phyloP scores from a whole-genome alignment of 2,329 filamentous ascomycete genomes.

The Aspergillus clavatus region DNA sequence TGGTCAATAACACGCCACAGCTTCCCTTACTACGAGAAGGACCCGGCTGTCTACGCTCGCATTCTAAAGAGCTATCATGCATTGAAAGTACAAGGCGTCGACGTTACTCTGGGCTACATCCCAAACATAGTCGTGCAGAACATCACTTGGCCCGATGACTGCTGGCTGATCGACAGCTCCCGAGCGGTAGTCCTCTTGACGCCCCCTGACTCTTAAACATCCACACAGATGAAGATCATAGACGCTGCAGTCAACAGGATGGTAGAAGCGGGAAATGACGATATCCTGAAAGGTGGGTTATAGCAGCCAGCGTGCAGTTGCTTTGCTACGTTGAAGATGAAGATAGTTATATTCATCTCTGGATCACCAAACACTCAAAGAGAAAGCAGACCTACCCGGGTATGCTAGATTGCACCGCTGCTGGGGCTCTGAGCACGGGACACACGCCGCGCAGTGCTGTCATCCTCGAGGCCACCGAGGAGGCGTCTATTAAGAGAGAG shows the following conservation, averaged over 20 bases:
- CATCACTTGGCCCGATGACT: not conserved
- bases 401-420: conserved; percentile 26
- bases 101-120: not conserved
- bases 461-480: conserved; percentile 20
- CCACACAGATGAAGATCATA: not conserved
- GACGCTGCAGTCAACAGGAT: not conserved
- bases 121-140: not conserved
- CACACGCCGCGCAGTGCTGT: conserved; percentile 22
- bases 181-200: not conserved
- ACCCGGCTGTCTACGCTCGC: not conserved
- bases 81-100: not conserved
- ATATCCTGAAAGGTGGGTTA: conserved; percentile 28
- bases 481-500: conserved; percentile 11
- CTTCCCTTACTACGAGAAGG: conserved; percentile 1
- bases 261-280: not conserved
- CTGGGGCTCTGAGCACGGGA: conserved; percentile 17
- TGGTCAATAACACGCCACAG: not conserved
- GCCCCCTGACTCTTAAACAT: not conserved
- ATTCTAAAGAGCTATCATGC: not conserved
- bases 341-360: conserved; percentile 13
- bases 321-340: conserved; percentile 29
- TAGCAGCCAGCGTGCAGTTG: conserved; percentile 43
- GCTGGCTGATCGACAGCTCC: not conserved
- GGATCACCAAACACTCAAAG: conserved; percentile 23
- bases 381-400: conserved; percentile 27